Evolutionary conservation across 768 basidiomycete species (phyloP).

Genomic region (Agrocybe praecox): DNA sequence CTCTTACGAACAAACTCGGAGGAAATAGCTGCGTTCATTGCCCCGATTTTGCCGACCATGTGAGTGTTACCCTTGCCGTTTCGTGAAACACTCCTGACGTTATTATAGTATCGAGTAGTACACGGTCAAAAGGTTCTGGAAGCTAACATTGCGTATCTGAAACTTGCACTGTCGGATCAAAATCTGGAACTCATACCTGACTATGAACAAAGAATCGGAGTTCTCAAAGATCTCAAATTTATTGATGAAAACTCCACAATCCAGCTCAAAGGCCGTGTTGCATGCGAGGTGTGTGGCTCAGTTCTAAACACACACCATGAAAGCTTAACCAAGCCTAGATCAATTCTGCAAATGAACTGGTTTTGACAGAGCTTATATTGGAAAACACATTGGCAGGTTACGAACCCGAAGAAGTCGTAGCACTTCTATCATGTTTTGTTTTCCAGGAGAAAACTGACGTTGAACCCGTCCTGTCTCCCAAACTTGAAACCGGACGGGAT

Average conservation of each 20-base stretch:
- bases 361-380: slow-evolving; percentile 94
- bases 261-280: slow-evolving; percentile 93
- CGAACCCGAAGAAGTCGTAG: slow-evolving; percentile 95
- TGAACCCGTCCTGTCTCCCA: slow-evolving; percentile 80
- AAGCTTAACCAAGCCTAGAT: slow-evolving; percentile 55
- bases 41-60: slow-evolving; percentile 73
- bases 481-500: slow-evolving; percentile 79
- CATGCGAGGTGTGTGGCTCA: slow-evolving; percentile 77
- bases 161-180: slow-evolving; percentile 90
- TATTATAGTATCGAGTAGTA: slow-evolving; percentile 65
- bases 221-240: slow-evolving; percentile 89
- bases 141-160: slow-evolving; percentile 75
- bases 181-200: slow-evolving; percentile 96
- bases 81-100: slow-evolving; percentile 1
- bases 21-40: slow-evolving; percentile 59
- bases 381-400: slow-evolving; percentile 92
- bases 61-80: slow-evolving; percentile 37
- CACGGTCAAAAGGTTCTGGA: slow-evolving; percentile 79
- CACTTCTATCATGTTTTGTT: slow-evolving; percentile 93
- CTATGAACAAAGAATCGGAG: slow-evolving; percentile 92
- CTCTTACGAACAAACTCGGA: slow-evolving; percentile 43
- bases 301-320: neutral
- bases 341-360: slow-evolving; percentile 96
- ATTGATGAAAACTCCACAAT: slow-evolving; percentile 97
- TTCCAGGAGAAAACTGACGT: slow-evolving; percentile 98